Conservation (phyloP, 208 protist species). For the Balamuthia mandrillaris region DNA sequence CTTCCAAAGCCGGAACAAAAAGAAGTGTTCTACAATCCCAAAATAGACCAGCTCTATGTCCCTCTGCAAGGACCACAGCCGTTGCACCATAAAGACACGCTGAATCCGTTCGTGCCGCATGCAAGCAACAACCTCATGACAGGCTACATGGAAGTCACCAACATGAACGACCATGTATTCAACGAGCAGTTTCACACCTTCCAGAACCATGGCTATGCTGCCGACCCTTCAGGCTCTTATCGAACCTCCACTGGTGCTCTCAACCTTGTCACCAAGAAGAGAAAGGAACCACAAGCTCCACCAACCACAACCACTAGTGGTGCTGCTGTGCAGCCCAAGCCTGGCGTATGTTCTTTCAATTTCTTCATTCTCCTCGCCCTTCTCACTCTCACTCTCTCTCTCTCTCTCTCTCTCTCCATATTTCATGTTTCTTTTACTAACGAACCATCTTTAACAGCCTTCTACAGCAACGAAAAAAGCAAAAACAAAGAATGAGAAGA, state of each 20-base stretch:
- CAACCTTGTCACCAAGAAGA: not conserved
- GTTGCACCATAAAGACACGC: not conserved
- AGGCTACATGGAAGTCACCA: not conserved
- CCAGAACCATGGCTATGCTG: not conserved
- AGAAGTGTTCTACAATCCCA: slow-evolving; percentile 25
- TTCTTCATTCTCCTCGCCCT: not conserved
- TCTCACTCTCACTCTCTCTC: not conserved
- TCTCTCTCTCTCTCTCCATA: not conserved
- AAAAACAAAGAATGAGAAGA: not conserved
- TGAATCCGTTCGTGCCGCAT: too few relatives aligned
- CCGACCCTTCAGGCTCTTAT: not conserved
- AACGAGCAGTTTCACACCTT: slow-evolving; percentile 27
- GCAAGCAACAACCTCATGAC: slow-evolving; percentile 13
- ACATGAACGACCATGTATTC: not conserved
- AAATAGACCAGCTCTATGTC: slow-evolving; percentile 6
- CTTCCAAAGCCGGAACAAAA: not conserved
- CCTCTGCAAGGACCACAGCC: not conserved
- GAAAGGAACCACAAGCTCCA: not conserved
- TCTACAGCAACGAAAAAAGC: not conserved
- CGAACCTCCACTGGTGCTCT: not conserved
- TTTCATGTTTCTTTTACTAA: not conserved
- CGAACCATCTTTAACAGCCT: not conserved
- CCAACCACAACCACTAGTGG: too few relatives aligned
- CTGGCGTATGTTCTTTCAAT: not conserved
- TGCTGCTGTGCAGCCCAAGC: too few relatives aligned